phyloP scores from a whole-genome alignment of 2,329 filamentous ascomycete species.

The Diaporthe helianthi region DNA sequence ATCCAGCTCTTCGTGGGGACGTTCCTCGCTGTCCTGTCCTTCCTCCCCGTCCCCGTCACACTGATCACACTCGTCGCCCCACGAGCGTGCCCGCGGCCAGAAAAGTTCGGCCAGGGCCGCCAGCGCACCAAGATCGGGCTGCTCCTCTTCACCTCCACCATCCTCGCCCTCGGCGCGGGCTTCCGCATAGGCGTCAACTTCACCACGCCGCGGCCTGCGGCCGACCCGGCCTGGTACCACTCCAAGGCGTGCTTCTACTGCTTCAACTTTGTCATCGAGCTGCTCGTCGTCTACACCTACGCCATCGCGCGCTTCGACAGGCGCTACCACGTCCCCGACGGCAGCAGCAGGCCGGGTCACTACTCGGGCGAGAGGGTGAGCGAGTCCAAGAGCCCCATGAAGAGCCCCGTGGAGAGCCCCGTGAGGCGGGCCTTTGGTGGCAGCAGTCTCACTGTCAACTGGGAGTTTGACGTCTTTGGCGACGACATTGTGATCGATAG shows the following conservation, averaged over 20 bases:
- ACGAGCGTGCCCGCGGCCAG: slow-evolving; percentile 45
- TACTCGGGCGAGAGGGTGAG: slow-evolving; percentile 25
- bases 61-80: slow-evolving; percentile 57
- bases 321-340: slow-evolving; percentile 65
- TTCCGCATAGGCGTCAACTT: slow-evolving; percentile 71
- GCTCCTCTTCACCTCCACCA: slow-evolving; percentile 61
- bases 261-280: slow-evolving; percentile 79
- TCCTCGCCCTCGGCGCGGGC: slow-evolving; percentile 72
- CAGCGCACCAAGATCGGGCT: slow-evolving; percentile 72
- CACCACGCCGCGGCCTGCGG: slow-evolving; percentile 52
- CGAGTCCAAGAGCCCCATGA: background rate
- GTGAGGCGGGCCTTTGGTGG: too few relatives aligned
- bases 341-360: slow-evolving; percentile 35
- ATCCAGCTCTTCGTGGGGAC: slow-evolving; percentile 70
- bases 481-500: slow-evolving; percentile 24
- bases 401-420: background rate
- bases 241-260: slow-evolving; percentile 77
- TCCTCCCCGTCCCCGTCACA: slow-evolving; percentile 69
- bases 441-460: slow-evolving; percentile 35
- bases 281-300: slow-evolving; percentile 73
- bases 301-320: slow-evolving; percentile 73
- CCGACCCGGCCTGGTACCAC: slow-evolving; percentile 72
- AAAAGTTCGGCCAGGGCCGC: slow-evolving; percentile 71
- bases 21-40: slow-evolving; percentile 69
- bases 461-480: slow-evolving; percentile 39